These are phyloP conservation scores for Aspergillus amoenus DNA, from an alignment of 2,329 filamentous ascomycete species.

Conservation along the genomic window DNA sequence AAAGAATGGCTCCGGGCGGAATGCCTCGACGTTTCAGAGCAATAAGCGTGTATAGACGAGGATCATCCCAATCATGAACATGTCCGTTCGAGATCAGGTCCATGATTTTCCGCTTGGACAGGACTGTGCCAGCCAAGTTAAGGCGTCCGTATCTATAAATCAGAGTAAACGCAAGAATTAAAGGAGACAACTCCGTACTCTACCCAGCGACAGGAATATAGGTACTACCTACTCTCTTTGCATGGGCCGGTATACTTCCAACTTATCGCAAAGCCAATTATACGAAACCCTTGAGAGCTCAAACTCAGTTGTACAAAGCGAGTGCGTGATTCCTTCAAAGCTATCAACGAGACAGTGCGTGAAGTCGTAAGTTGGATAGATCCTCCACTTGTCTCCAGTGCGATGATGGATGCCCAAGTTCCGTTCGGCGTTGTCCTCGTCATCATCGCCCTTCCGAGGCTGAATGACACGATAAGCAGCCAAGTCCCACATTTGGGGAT, in stretches of 20 bases:
- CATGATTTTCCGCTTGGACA: slow-evolving; percentile 80
- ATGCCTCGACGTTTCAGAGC: slow-evolving; percentile 78
- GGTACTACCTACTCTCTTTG: neutral
- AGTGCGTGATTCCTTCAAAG: neutral
- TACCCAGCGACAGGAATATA: too few relatives aligned
- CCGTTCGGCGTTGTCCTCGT: neutral
- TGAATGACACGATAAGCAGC: neutral
- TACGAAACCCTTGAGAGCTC: neutral
- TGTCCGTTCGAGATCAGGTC: slow-evolving; percentile 72
- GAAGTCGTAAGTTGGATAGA: neutral
- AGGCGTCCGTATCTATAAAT: slow-evolving; percentile 62
- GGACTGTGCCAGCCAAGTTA: slow-evolving; percentile 77
- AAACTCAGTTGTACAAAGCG: neutral
- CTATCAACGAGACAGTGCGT: neutral
- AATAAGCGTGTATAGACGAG: slow-evolving; percentile 83
- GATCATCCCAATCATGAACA: slow-evolving; percentile 87
- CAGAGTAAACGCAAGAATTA: neutral
- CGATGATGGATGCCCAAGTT: neutral
- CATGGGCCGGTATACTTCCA: neutral
- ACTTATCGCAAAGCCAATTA: neutral
- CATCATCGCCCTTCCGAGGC: neutral
- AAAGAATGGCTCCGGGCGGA: slow-evolving; percentile 80
- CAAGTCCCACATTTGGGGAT: neutral
- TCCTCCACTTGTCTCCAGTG: neutral
- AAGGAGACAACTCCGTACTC: neutral